Conservation (phyloP, 805 yeast species). For the Yamadazyma sp. region DNA sequence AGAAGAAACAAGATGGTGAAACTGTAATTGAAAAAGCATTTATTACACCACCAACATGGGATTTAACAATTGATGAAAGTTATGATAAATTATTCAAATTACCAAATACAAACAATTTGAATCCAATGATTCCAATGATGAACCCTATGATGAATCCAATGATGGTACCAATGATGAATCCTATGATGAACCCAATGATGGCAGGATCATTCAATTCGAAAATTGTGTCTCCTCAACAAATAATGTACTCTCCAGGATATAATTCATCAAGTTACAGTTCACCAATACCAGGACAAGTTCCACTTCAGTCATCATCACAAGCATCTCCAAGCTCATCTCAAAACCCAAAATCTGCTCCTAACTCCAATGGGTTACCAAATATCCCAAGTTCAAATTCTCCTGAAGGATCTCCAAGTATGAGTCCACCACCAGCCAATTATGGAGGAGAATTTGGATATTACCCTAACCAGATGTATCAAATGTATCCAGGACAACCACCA, state of each 20-base stretch:
- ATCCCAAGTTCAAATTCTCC: too few relatives aligned
- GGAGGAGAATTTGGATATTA: too few relatives aligned
- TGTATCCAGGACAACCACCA: too few relatives aligned
- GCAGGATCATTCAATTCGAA: constrained; percentile 1
- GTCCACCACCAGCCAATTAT: too few relatives aligned
- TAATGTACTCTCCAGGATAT: not conserved
- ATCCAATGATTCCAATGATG: constrained; percentile 3
- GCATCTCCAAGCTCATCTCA: too few relatives aligned
- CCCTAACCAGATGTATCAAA: too few relatives aligned
- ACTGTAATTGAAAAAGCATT: constrained; percentile 57
- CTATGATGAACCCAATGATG: constrained; percentile 6
- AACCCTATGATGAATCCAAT: constrained; percentile 22
- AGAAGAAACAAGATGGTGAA: constrained; percentile 29
- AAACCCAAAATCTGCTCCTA: too few relatives aligned
- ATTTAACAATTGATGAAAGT: constrained; percentile 53
- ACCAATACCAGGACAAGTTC: not conserved
- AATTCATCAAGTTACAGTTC: not conserved
- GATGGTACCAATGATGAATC: constrained; percentile 3
- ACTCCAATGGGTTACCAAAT: too few relatives aligned
- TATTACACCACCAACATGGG: constrained; percentile 78
- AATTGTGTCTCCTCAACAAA: constrained; percentile 28
- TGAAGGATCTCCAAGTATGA: too few relatives aligned
- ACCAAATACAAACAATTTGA: constrained; percentile 15
- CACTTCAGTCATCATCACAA: too few relatives aligned
- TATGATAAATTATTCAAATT: constrained; percentile 52